A percentile compares a stretch with the other conserved stretches of the same genome.
These are phyloP conservation scores for Flueggea neowawraea DNA, from an alignment of 441 rosid genomes.

Conservation along the genomic window DNA sequence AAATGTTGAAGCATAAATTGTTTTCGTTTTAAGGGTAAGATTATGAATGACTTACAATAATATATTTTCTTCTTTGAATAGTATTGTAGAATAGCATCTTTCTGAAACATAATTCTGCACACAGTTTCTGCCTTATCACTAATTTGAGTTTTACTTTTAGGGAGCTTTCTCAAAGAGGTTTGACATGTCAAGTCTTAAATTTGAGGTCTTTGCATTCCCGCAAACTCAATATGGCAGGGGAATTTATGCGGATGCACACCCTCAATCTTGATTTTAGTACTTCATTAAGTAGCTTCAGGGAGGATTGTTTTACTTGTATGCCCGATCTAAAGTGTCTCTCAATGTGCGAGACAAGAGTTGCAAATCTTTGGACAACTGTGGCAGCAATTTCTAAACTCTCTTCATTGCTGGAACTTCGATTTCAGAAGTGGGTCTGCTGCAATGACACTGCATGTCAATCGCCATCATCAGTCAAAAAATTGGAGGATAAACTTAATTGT, in stretches of 20 bases:
- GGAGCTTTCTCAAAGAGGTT: slow-evolving; percentile 70
- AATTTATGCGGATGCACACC: slow-evolving; percentile 54
- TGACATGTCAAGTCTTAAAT: slow-evolving; percentile 67
- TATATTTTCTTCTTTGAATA: no score
- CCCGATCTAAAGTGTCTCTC: slow-evolving; percentile 75
- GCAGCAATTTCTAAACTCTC: slow-evolving; percentile 79
- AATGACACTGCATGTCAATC: slow-evolving; percentile 38
- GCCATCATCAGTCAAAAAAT: slow-evolving; percentile 24
- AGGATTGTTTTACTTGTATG: slow-evolving; percentile 81
- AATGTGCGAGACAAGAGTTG: slow-evolving; percentile 75
- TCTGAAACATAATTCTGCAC: no score
- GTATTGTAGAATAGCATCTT: no score
- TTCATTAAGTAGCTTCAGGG: slow-evolving; percentile 59
- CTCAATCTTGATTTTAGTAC: slow-evolving; percentile 75
- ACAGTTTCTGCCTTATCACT: slow-evolving; percentile 6
- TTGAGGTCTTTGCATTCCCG: slow-evolving; percentile 56
- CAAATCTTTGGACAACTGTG: slow-evolving; percentile 79
- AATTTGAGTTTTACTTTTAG: slow-evolving; percentile 30
- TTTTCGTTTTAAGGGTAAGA: no score
- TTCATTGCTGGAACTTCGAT: slow-evolving; percentile 61
- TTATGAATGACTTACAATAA: no score
- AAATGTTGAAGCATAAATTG: no score
- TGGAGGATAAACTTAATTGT: slow-evolving; percentile 28
- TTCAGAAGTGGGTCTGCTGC: slow-evolving; percentile 70
- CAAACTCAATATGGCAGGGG: slow-evolving; percentile 80